Base-by-base conservation (phyloP, 805 yeast genomes). In the Kluyveromyces aestuarii region DNA sequence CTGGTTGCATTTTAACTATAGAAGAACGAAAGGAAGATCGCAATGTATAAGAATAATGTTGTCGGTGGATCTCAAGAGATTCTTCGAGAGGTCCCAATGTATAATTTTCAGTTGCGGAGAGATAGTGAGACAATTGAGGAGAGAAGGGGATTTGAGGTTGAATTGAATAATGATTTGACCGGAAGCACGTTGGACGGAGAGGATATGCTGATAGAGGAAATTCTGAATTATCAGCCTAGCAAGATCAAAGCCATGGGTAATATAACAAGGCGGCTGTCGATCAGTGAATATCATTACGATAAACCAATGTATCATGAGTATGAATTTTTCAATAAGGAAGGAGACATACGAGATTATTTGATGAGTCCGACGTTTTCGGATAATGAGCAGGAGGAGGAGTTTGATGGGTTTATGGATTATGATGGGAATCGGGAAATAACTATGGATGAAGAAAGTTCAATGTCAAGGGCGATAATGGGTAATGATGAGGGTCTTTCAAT, bases 301-400 rank as follows among this genome's bases (percentile, higher is more conserved):
- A 56, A 58, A 36, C 57, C 63, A 4, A 58, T 56, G 25, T 63
- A 60, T 48, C 60, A 57, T 49, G 67, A 63, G 48, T 62, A 59
- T 52, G 67, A 62, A 49, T 55, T 48, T 47, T 61, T 63, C 45
- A 63, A 56, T 40, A 55, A 45, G 37, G 45, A 43, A 14, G 27
- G 7, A 8, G 19, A 19, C 13, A 43, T 13, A 2, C 18, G 17
- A 16, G 36, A 27, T n/a, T 18, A 13, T 43, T 14, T 14, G n/a
- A 27, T 27, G 25, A 37, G 25, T 8, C 18, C 40, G 14, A n/a
- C 17, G 25, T 37, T 37, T 37, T 37, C 40, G n/a, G 40, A 37
- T 37, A 17, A 37, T 37, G 40, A 37, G 17, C 18, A 17, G 4
- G 40, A 37, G 13, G 40, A 37, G 10, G 40, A 37, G 19, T 33